These are phyloP conservation scores for Wallacemonas sp. DNA, from an alignment of 208 protist species.

Conservation along the genomic window DNA sequence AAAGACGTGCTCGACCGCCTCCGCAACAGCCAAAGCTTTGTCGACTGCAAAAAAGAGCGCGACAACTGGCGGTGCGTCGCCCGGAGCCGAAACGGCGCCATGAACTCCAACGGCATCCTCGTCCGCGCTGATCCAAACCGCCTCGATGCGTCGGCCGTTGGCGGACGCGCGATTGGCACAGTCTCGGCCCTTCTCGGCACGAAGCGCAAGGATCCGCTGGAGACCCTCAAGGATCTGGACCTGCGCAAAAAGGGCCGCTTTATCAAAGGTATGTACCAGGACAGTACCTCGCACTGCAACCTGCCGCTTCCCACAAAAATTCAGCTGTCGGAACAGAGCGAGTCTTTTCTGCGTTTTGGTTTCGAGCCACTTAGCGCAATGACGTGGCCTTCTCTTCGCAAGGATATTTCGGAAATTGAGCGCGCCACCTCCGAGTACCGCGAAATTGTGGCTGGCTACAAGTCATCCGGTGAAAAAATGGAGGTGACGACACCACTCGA, in stretches of 20 bases:
- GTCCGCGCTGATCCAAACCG: conserved; percentile 36
- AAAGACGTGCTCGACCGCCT: conserved; percentile 37
- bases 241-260: conserved; percentile 75
- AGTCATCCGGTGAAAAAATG: conserved; percentile 59
- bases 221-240: conserved; percentile 77
- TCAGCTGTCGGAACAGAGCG: conserved; percentile 73
- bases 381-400: conserved; percentile 43
- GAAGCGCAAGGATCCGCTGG: conserved; percentile 71
- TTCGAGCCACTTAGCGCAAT: conserved; percentile 84
- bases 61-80: conserved; percentile 79
- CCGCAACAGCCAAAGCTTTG: conserved; percentile 43
- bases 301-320: conserved; percentile 82
- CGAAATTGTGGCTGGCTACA: conserved; percentile 58
- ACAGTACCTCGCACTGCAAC: conserved; percentile 45
- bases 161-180: conserved; percentile 59
- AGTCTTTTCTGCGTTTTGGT: conserved; percentile 77
- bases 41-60: conserved; percentile 68
- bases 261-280: conserved; percentile 77
- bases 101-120: conserved; percentile 82
- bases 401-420: conserved; percentile 42
- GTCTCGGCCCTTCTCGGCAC: conserved; percentile 67
- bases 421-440: conserved; percentile 62
- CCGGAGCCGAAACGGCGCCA: conserved; percentile 67
- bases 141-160: conserved; percentile 9
- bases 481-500: conserved; percentile 68